These are phyloP conservation scores for Penicillium desertorum DNA, from an alignment of 495 filamentous ascomycete genomes.

Conservation along the genomic window DNA sequence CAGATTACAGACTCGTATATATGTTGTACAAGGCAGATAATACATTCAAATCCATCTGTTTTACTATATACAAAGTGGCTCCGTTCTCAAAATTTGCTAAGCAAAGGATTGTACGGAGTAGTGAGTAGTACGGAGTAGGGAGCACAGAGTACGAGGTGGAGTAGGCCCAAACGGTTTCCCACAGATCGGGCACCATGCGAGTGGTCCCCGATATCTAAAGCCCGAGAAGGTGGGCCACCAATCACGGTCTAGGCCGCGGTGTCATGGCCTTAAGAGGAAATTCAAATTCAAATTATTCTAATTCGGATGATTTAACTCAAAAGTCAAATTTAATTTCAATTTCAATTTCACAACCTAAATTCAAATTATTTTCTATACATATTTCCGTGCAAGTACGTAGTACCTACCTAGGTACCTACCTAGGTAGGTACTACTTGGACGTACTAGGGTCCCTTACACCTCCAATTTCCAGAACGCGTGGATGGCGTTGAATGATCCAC, in stretches of 20 bases:
- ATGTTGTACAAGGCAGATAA: too few relatives aligned
- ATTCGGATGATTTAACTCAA: not conserved
- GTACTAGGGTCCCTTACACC: not conserved
- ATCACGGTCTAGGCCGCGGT: slow-evolving; percentile 5
- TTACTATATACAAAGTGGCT: too few relatives aligned
- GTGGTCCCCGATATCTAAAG: slow-evolving; percentile 34
- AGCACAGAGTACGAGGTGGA: not conserved
- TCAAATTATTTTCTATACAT: not conserved
- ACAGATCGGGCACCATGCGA: slow-evolving; percentile 31
- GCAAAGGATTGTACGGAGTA: too few relatives aligned
- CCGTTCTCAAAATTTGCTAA: too few relatives aligned
- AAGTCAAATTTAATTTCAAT: not conserved
- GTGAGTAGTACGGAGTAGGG: not conserved
- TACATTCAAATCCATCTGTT: too few relatives aligned
- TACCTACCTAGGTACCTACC: too few relatives aligned
- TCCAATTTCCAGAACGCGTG: not conserved
- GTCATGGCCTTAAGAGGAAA: slow-evolving; percentile 3
- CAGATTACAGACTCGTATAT: too few relatives aligned
- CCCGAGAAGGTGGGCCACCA: slow-evolving; percentile 23
- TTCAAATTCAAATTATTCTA: not conserved
- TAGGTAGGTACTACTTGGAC: too few relatives aligned
- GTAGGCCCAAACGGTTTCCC: slow-evolving; percentile 25
- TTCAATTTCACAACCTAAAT: not conserved
- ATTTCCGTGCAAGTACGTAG: not conserved
- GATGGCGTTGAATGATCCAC: not conserved